Base-by-base conservation (phyloP, 139 green algal genomes). In the Diplosphaera chodatii region DNA sequence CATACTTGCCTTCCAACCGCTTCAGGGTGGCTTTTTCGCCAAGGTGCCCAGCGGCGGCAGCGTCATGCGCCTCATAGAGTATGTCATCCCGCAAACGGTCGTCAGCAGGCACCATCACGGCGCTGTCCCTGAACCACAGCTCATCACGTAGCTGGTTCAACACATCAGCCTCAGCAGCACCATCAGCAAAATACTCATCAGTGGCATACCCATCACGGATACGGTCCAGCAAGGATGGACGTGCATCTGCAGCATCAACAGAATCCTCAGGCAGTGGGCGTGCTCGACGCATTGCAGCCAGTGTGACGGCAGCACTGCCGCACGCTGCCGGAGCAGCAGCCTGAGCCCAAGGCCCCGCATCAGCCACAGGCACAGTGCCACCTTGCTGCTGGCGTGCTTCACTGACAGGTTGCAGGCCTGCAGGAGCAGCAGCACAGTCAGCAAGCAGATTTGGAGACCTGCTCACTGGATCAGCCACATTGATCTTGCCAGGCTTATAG, bases 381-480 rank as follows among this genome's bases (percentile, higher is more conserved):
- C n/a, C 40, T 65, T 3, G 3, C n/a, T 65, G 41, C 25, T 4
- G 15, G 1, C 10, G 4, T 25, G 18, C 33, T 40, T 21, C 67
- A 31, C 10, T 10, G 13, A 28, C n/a, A 66, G 27, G 15, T 32
- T 10, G 6, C 25, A 30, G 13, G 20, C 27, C 25, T 29, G 8
- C 59, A 32, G 59, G 13, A 66, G 13, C 15, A 66, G 27, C n/a
- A n/a, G n/a, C n/a, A n/a, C 37, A 48, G 13, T 8, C 37, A 21
- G 37, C 37, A 48, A 48, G 37, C 13, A 48, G 37, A 13, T 8
- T 48, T 37, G 67, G 40, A 41, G 34, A 30, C 30, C 40, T 64
- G 37, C 67, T 66, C 5, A 64, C 8, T 30, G 40, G 67, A 27
- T 72, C n/a, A 41, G 67, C 67, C 29, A 72, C 67, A 72, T 72